Base-by-base conservation (phyloP, 2,329 filamentous ascomycete species). In the Trichoderma endophyticum region DNA sequence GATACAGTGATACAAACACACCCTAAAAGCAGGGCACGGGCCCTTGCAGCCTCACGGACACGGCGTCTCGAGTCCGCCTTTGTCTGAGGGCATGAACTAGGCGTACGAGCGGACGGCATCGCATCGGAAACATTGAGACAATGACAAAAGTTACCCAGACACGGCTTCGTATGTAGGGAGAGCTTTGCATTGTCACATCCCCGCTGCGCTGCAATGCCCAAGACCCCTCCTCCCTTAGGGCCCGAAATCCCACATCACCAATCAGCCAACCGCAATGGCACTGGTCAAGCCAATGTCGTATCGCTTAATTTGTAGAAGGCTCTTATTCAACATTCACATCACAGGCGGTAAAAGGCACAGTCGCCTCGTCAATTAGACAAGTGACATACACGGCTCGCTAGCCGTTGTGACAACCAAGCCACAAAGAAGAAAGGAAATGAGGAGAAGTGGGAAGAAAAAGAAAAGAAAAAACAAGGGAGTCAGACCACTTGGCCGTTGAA, bases 11-110 rank as follows among this genome's bases (percentile, higher is more conserved):
- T 21, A 43, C 60, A 43, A 26, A 24, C 32, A 61, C n/a, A 62
- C 66, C 39, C 66, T 57, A 28, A 21, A 51, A 18, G 66, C 66
- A 69, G 57, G 66, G 57, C 61, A 51, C 66, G 66, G 66, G 66
- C 57, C 66, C 66, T 69, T 69, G 66, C 66, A 69, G 56, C 66
- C 56, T n/a, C 26, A 18, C 60, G 28, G 36, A 69, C 65, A 68
- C 65, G 48, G 36, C 66, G 24, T 54, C 57, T 51, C 26, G 34
- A 68, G 36, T 32, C 65, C 14, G 26, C 65, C 65, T 57, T 14
- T 21, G 57, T 36, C 57, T 34, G 57, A 39, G 62, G 57, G 28
- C 32, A 62, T 51, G 57, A 69, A 54, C 57, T 54, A 26, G 43
- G 43, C n/a, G 43, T 51, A 51, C 43, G 43, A 51, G 43, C n/a